Evolutionary conservation across 1,284 basidiomycete species (phyloP).

Genomic region (Irpex sp.): DNA sequence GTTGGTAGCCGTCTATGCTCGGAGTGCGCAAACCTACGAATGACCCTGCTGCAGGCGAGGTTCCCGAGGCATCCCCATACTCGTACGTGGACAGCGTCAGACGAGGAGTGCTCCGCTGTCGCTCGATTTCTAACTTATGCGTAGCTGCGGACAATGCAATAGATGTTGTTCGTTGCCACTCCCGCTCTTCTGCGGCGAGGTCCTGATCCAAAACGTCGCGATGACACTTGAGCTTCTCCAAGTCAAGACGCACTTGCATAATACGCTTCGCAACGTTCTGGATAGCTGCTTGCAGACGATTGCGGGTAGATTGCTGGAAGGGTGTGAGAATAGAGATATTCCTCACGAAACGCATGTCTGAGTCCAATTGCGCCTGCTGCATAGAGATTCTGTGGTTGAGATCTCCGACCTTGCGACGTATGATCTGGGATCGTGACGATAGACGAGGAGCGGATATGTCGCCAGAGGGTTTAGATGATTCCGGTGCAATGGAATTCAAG

Average conservation of each 20-base stretch:
- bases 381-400: conserved; percentile 57
- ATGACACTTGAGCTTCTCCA: conserved; percentile 72
- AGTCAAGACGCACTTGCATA: conserved; percentile 66
- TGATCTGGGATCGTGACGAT: conserved; percentile 53
- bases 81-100: conserved; percentile 43
- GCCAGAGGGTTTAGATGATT: conserved; percentile 15
- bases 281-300: conserved; percentile 63
- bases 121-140: conserved; percentile 53
- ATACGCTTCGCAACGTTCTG: conserved; percentile 67
- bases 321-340: conserved; percentile 87
- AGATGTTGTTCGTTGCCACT: conserved; percentile 65
- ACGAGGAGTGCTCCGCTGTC: conserved; percentile 30
- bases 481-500: conserved; percentile 25
- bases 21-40: not conserved
- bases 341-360: conserved; percentile 69
- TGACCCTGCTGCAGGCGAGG: not conserved
- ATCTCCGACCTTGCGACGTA: conserved; percentile 60
- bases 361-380: conserved; percentile 63
- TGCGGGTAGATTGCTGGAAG: conserved; percentile 81
- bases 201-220: conserved; percentile 74
- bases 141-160: conserved; percentile 72
- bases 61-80: conserved; percentile 16
- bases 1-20: conserved; percentile 19
- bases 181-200: conserved; percentile 66
- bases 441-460: conserved; percentile 24